Conservation (phyloP, 345 rosid genomes). For the Populus ilicifolia region DNA sequence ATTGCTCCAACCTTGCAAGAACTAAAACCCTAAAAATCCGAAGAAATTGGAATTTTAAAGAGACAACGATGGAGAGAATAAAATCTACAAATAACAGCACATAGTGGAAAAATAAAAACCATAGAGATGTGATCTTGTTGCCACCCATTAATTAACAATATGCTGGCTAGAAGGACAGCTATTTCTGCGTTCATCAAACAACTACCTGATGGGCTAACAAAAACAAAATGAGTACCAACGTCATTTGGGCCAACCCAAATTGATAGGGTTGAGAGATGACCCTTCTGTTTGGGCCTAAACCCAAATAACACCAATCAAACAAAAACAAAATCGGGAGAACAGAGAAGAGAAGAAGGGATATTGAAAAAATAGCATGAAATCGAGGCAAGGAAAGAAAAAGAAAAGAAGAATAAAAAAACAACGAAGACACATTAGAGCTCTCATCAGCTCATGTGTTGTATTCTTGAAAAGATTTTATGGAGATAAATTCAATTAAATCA, state of each 20-base stretch:
- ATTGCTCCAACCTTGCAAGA: slow-evolving; percentile 32
- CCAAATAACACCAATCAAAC: no score
- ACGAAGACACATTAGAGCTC: accelerated
- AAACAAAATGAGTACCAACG: neutral
- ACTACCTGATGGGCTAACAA: neutral
- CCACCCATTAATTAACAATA: neutral
- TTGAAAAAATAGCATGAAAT: no score
- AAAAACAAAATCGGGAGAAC: no score
- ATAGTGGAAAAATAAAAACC: neutral
- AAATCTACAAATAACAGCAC: slow-evolving; percentile 17
- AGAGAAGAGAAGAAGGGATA: no score
- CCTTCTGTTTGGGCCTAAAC: no score
- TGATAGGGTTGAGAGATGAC: no score
- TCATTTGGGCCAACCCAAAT: no score
- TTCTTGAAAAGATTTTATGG: no score
- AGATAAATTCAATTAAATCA: no score
- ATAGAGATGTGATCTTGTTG: slow-evolving; percentile 25
- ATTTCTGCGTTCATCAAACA: neutral
- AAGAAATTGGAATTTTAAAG: neutral
- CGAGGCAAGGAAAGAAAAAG: no score
- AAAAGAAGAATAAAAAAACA: no score
- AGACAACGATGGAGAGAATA: slow-evolving; percentile 11
- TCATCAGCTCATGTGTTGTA: no score
- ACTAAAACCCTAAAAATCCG: neutral
- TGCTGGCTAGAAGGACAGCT: neutral